Evolutionary conservation across 2,329 filamentous ascomycete species (phyloP).

Genomic region (Parascedosporium putredinis): DNA sequence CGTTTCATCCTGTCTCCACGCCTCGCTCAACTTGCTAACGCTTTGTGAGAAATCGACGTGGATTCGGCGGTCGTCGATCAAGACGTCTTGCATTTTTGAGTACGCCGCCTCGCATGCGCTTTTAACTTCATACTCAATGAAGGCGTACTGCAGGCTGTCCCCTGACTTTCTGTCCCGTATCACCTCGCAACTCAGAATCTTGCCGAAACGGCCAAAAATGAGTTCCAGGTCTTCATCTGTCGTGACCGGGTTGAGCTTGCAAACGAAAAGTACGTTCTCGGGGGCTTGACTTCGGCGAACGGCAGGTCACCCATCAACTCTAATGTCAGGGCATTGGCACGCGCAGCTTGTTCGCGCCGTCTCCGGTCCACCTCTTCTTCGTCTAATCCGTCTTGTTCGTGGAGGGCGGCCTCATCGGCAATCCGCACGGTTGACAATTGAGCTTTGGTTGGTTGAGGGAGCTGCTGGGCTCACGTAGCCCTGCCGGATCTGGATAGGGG

Average conservation of each 20-base stretch:
- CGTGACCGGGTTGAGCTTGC: constrained; percentile 95
- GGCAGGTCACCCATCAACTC: constrained; percentile 97
- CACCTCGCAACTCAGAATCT: constrained; percentile 89
- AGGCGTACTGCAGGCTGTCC: constrained; percentile 93
- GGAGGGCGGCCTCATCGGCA: constrained; percentile 73
- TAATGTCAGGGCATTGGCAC: constrained; percentile 85
- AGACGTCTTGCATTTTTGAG: constrained; percentile 95
- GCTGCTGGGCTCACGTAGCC: constrained; percentile 63
- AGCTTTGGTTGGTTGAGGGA: constrained; percentile 70
- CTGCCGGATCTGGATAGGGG: constrained; percentile 73
- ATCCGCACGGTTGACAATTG: constrained; percentile 90
- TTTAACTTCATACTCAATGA: constrained; percentile 93
- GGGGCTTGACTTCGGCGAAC: constrained; percentile 97
- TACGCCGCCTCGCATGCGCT: constrained; percentile 89
- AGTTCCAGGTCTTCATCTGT: constrained; percentile 88
- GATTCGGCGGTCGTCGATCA: constrained; percentile 95
- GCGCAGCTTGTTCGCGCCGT: constrained; percentile 78
- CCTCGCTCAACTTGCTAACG: constrained; percentile 75
- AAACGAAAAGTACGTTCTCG: constrained; percentile 95
- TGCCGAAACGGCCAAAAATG: constrained; percentile 94
- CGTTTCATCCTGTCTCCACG: constrained; percentile 80
- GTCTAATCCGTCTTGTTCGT: constrained; percentile 59
- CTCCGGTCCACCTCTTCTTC: constrained; percentile 71
- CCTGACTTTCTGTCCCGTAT: constrained; percentile 90
- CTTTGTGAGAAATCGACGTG: constrained; percentile 98